Base-by-base conservation (phyloP, 2,329 filamentous ascomycete genomes). In the Aspergillus sp. region DNA sequence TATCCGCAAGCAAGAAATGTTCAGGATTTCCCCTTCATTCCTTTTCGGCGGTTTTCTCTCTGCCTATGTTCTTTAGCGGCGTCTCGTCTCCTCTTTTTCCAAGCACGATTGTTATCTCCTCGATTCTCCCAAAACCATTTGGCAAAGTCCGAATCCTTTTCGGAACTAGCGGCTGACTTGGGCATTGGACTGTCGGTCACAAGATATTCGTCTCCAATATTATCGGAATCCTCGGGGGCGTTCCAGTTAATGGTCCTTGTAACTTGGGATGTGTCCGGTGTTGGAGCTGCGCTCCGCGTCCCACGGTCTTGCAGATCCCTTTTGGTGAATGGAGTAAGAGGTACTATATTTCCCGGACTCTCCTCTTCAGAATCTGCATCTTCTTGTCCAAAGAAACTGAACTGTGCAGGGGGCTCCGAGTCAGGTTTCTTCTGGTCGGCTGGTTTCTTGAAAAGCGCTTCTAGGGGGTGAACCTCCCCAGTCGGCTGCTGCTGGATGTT, bases 231-330 rank as follows among this genome's bases (percentile, higher is more conserved):
- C 7, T 51, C 54, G 17, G 27, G 9, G 5, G 61, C 61, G 7
- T 65, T 66, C 68, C 70, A 70, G 30, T 74, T 68, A 44, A 67
- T 70, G 44, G 58, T 70, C 30, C 70, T 72, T 54, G 62, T 86
- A 2, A 90, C 86, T 59, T 92, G 86, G 2, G 91, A 91, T 0
- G 95, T 98, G 70, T 99, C 95, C 0, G 95, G 95, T 0, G 95
- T 99, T 0, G 95, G 95, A 2, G 95, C 95, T 5, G 92, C 92
- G 70, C 92, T 97, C 56, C 95, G 84, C n/a, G 90, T 71, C 45
- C 74, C 73, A 34, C 80, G 70, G 51, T 84, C 85, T 61, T 92
- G 84, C 30, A 93, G 80, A 64, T 98, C 93, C 64, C 87, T 84
- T 61, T 87, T 86, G 0, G 90, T 91, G 71, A 87, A 96, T 0